phyloP scores from a whole-genome alignment of 164 flowering plant genomes.

The Magnolia kwangsiensis region DNA sequence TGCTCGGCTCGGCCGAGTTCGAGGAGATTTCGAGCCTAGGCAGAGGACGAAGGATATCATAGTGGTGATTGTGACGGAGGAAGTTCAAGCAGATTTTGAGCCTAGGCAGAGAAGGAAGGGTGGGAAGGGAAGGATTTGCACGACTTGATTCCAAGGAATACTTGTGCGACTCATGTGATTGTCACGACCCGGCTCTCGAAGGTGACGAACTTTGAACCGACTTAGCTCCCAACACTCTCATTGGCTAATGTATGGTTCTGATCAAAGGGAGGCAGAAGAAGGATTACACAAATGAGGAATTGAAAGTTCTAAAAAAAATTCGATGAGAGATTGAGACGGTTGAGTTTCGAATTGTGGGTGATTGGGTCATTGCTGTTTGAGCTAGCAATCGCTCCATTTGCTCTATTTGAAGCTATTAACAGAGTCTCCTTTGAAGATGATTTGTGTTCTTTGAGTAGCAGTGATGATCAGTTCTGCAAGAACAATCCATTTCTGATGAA shows the following conservation, averaged over 20 bases:
- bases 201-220: slow-evolving; percentile 59
- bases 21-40: no score
- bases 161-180: slow-evolving; percentile 80
- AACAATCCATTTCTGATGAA: slow-evolving; percentile 64
- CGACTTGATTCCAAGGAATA: slow-evolving; percentile 73
- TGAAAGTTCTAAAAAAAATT: slow-evolving; percentile 50
- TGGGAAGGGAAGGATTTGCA: slow-evolving; percentile 85
- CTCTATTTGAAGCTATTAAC: slow-evolving; percentile 62
- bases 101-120: slow-evolving; percentile 71
- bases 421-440: slow-evolving; percentile 36
- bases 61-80: no score
- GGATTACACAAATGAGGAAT: slow-evolving; percentile 56
- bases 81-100: no score
- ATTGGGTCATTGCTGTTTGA: slow-evolving; percentile 69
- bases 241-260: slow-evolving; percentile 58
- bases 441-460: slow-evolving; percentile 22
- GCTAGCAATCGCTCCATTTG: slow-evolving; percentile 60
- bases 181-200: slow-evolving; percentile 65
- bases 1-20: no score
- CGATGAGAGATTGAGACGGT: slow-evolving; percentile 57
- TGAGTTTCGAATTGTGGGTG: slow-evolving; percentile 67
- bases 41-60: no score
- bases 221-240: slow-evolving; percentile 56
- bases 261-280: slow-evolving; percentile 58
- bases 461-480: slow-evolving; percentile 56